Evolutionary conservation across 495 filamentous ascomycete species (phyloP).

Genomic region (Daldinia grandis): DNA sequence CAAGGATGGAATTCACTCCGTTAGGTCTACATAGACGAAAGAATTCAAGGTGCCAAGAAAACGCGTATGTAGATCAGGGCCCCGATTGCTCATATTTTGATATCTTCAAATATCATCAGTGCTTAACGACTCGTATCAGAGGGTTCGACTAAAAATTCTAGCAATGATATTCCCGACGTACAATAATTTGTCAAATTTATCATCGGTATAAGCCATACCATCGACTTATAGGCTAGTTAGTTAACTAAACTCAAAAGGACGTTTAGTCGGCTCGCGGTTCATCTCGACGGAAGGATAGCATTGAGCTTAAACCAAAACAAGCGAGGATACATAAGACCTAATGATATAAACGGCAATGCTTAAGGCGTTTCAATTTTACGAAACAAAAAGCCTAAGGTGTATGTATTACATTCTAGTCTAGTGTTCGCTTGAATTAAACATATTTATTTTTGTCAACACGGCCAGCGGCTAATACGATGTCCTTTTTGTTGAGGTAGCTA

Average conservation of each 20-base stretch:
- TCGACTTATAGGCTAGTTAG: neutral
- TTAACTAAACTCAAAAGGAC: too few relatives aligned
- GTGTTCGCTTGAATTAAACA: too few relatives aligned
- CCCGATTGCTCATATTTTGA: neutral
- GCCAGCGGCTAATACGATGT: too few relatives aligned
- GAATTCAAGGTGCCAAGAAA: conserved; percentile 8
- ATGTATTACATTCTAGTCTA: too few relatives aligned
- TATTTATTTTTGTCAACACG: too few relatives aligned
- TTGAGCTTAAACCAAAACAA: too few relatives aligned
- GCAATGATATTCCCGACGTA: neutral
- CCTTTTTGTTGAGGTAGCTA: neutral
- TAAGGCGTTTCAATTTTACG: too few relatives aligned
- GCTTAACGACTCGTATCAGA: neutral
- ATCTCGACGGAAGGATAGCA: too few relatives aligned
- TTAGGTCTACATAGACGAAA: conserved; percentile 4
- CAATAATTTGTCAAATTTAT: neutral
- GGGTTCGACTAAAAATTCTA: neutral
- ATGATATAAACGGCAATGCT: too few relatives aligned
- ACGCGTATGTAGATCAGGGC: neutral
- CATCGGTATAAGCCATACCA: neutral
- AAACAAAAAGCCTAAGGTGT: too few relatives aligned
- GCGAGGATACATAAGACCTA: too few relatives aligned
- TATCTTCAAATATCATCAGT: neutral
- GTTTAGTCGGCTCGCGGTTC: too few relatives aligned
- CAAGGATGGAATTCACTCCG: conserved; percentile 26